Base-by-base conservation (phyloP, 305 asterid species). In the Plantago coronopus region DNA sequence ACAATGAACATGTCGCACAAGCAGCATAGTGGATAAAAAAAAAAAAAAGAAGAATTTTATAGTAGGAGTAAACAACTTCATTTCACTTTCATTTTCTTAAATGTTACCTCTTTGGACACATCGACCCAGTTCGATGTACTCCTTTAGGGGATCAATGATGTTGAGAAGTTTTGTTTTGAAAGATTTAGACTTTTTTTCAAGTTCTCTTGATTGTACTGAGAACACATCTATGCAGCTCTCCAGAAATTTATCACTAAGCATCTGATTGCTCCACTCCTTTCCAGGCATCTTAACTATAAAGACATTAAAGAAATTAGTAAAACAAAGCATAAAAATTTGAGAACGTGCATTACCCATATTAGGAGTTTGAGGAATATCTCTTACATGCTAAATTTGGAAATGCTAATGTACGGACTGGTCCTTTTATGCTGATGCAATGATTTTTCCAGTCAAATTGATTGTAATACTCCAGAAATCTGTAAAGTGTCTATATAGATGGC, bases 81-180 rank as follows among this genome's bases (percentile, higher is more conserved):
- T 17, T 29, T 72, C 18, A 12, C 68, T 48, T n/a, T n/a, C n/a
- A n/a, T n/a, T n/a, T n/a, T n/a, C n/a, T n/a, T n/a, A n/a, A n/a
- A n/a, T n/a, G n/a, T n/a, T 57, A 87, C 99, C 97, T 87, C 76
- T 79, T 72, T 84, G 82, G 59, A 94, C 97, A 76, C 99, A 89
- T 67, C 99, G 97, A 25, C 99, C 99, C 40, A 94, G 94, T 83
- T 94, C 89, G 67, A 89, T 94, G 64, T 79, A 72, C 68, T 81
- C 93, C 75, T 80, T 89, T 75, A 94, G 74, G 15, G 97, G 99
- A 71, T 94, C 99, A 48, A 89, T 78, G 27, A 94, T 87, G 70
- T 94, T 87, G 44, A 89, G 84, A 82, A 82, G 71, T 68, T 85
- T 94, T 1, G 71, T 77, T 58, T 61, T 74, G 76, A 94, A 87